Conservation (phyloP, 1,284 basidiomycete genomes). For the Puccinia coronata region DNA sequence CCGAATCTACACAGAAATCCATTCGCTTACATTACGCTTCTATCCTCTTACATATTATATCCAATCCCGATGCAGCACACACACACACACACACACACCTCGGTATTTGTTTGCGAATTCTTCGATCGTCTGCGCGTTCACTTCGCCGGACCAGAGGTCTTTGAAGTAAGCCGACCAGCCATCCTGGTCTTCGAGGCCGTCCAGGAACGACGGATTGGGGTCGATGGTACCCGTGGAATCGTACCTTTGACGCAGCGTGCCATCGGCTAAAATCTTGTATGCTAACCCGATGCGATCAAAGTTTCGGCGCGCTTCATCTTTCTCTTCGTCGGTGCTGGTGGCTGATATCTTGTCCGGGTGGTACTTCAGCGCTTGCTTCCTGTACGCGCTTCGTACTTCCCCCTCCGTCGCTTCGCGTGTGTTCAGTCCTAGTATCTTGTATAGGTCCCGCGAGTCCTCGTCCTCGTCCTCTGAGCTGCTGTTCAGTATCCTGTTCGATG, state of each 20-base stretch:
- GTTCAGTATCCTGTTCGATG: no score
- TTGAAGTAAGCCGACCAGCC: constrained; percentile 48
- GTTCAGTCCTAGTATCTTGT: constrained; percentile 9
- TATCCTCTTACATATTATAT: no score
- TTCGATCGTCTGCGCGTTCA: constrained; percentile 47
- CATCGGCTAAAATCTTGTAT: constrained; percentile 44
- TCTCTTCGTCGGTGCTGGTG: background rate
- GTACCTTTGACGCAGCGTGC: constrained; percentile 19
- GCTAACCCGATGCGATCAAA: constrained; percentile 43
- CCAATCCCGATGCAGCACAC: constrained; percentile 3
- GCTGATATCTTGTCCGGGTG: constrained; percentile 44
- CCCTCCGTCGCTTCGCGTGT: constrained; percentile 8
- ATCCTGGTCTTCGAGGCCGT: constrained; percentile 26
- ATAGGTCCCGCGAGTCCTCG: constrained; percentile 18
- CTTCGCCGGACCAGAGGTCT: constrained; percentile 46
- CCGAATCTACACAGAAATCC: constrained; percentile 5
- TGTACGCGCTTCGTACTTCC: constrained; percentile 33
- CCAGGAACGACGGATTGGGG: background rate
- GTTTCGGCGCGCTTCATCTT: constrained; percentile 9
- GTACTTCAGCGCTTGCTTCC: constrained; percentile 32
- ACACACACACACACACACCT: constrained; percentile 5
- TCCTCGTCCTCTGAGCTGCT: background rate
- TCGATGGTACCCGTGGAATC: constrained; percentile 25
- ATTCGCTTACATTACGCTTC: background rate
- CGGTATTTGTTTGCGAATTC: constrained; percentile 48